Base-by-base conservation (phyloP, 306 rosid species). In the Styphnolobium japonicum region DNA sequence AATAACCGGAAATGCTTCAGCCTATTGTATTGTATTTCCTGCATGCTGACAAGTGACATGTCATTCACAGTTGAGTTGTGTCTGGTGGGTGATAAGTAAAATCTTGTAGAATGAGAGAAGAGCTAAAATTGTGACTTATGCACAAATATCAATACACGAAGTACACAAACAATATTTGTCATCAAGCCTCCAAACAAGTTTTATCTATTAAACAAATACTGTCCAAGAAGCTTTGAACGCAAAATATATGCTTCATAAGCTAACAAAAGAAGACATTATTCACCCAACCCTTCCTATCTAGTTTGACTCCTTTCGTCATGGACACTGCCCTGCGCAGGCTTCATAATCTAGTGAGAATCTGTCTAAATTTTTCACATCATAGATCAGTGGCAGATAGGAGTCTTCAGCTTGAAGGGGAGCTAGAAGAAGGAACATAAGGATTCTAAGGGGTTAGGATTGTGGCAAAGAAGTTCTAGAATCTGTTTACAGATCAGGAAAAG, bases 71-170 rank as follows among this genome's bases (percentile, higher is more conserved):
- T 23, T 56, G n/a, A 75, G 57, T 60, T 31, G 27, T 33, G 58
- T 67, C 18, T 67, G 4, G 33, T 39, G 42, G 23, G 48, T 81
- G 51, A 46, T 18, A 34, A 58, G 11, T 71, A 25, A 63, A 64
- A 40, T 39, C 63, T 64, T 39, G 75, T 63, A 39, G 49, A 72
- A 42, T 45, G 63, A 14, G 31, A 80, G 16, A 80, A 27, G 56
- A 57, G 40, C 73, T 22, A 68, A 73, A 69, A 19, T 81, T 68
- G 36, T 65, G 70, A 65, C 3, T 31, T 34, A 64, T 23, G 40
- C 22, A 64, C 75, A 18, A 15, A 6, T 53, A 42, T 43, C 16
- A 66, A 39, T 53, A 65, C 67, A 42, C 67, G 12, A 72, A 40
- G 48, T 52, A 37, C 61, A 49, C 55, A 21, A n/a, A 52, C 21